Percentiles rank a stretch among this genome's conserved stretches.
These are phyloP conservation scores for Scolecobasidium constrictum DNA, from an alignment of 2,329 filamentous ascomycete genomes.

Conservation along the genomic window DNA sequence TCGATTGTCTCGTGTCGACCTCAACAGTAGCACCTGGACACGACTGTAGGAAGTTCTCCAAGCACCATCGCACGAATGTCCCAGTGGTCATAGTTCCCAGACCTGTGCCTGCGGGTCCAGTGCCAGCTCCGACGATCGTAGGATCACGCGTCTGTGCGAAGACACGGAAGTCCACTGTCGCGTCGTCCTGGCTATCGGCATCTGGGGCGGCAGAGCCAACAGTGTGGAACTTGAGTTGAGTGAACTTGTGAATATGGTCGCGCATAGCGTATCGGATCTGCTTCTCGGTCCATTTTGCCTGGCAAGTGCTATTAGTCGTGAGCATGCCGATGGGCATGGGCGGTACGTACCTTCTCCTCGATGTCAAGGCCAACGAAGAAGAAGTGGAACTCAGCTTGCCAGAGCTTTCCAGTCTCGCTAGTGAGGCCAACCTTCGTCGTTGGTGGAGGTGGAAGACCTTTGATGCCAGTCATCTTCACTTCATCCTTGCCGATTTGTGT, in stretches of 20 bases:
- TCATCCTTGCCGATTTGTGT: slow-evolving; percentile 7
- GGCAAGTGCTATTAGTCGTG: too few species aligned
- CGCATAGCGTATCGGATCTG: slow-evolving; percentile 15
- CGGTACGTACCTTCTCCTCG: slow-evolving; percentile 20
- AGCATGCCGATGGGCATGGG: too few species aligned
- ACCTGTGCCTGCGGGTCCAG: background rate
- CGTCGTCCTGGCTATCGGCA: slow-evolving; percentile 13
- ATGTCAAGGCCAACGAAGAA: slow-evolving; percentile 19
- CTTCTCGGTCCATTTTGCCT: slow-evolving; percentile 16
- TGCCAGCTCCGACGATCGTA: background rate
- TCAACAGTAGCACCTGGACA: slow-evolving; percentile 5
- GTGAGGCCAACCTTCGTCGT: slow-evolving; percentile 16
- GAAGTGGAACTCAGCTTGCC: slow-evolving; percentile 12
- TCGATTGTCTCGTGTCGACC: slow-evolving; percentile 4
- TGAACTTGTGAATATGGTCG: slow-evolving; percentile 6
- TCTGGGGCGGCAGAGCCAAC: slow-evolving; percentile 9
- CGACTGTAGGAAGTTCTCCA: slow-evolving; percentile 11
- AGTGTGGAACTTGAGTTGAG: slow-evolving; percentile 10
- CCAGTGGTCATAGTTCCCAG: slow-evolving; percentile 6
- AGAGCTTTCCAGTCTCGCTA: slow-evolving; percentile 19
- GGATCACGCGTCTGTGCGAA: slow-evolving; percentile 8
- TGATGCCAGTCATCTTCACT: slow-evolving; percentile 1
- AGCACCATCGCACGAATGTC: slow-evolving; percentile 8
- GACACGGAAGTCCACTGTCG: slow-evolving; percentile 16
- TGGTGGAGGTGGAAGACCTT: slow-evolving; percentile 4